Evolutionary conservation across 805 yeast species (phyloP).

Genomic region (Wickerhamiella spandovensis): DNA sequence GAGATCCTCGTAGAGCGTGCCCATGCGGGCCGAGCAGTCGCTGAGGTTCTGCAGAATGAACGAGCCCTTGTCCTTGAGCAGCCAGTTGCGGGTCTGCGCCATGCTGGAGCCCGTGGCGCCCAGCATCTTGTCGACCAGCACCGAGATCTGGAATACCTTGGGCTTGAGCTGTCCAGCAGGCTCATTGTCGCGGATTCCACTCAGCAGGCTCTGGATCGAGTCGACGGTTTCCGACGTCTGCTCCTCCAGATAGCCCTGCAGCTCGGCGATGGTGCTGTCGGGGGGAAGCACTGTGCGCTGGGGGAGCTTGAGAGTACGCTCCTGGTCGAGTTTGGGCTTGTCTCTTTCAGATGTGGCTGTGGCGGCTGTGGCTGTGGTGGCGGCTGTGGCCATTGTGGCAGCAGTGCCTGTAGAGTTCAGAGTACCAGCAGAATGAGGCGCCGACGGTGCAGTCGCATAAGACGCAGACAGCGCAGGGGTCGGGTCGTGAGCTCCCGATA

Average conservation of each 20-base stretch:
- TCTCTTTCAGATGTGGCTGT: not conserved
- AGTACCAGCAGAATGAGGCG: not conserved
- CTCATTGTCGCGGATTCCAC: conserved; percentile 37
- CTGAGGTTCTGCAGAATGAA: conserved; percentile 81
- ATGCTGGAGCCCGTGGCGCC: conserved; percentile 78
- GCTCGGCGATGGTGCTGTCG: conserved; percentile 74
- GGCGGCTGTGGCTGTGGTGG: not conserved
- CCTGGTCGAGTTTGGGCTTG: not conserved
- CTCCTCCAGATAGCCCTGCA: conserved; percentile 76
- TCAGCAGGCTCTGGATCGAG: conserved; percentile 68
- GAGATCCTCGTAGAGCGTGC: conserved; percentile 41
- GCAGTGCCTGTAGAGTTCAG: too few relatives aligned
- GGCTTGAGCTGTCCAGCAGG: conserved; percentile 60
- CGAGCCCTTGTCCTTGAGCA: conserved; percentile 76
- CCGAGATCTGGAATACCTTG: conserved; percentile 63
- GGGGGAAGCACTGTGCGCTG: conserved; percentile 28
- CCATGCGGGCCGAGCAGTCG: conserved; percentile 79
- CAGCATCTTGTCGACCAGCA: conserved; percentile 73
- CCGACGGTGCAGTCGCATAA: not conserved
- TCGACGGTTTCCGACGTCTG: conserved; percentile 86
- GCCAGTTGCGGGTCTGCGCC: conserved; percentile 76
- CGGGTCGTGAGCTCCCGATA: too few relatives aligned
- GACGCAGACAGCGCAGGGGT: too few relatives aligned
- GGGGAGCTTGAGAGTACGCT: not conserved
- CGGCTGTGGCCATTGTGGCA: not conserved